phyloP scores from a whole-genome alignment of 192 early-diverging fungal species.

The Podochytrium sp. region DNA sequence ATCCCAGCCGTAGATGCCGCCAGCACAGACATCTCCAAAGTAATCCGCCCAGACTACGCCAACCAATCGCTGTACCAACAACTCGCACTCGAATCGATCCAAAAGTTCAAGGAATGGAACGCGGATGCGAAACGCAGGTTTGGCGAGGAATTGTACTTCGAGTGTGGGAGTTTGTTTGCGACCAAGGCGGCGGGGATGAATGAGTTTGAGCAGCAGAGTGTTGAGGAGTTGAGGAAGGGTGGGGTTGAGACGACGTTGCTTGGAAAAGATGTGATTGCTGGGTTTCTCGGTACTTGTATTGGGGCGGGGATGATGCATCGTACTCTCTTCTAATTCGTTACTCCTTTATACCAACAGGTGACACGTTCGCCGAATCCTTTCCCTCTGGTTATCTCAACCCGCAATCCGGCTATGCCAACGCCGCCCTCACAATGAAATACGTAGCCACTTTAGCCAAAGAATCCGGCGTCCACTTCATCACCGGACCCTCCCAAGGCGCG shows the following conservation, averaged over 20 bases:
- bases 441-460: conserved; percentile 9
- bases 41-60: conserved; percentile 44
- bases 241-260: no score
- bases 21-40: conserved; percentile 46
- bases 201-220: no score
- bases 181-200: conserved; percentile 3
- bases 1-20: conserved; percentile 39
- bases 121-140: conserved; percentile 7
- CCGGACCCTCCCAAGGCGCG: not conserved
- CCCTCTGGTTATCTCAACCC: conserved; percentile 19
- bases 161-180: conserved; percentile 34
- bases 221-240: no score
- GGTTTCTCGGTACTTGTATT: no score
- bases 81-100: conserved; percentile 34
- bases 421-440: conserved; percentile 17
- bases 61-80: conserved; percentile 26
- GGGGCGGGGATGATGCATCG: no score
- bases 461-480: conserved; percentile 16
- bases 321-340: no score
- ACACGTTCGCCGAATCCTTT: not conserved
- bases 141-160: conserved; percentile 27
- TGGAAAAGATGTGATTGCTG: no score
- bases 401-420: conserved; percentile 4
- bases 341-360: no score
- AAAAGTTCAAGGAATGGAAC: conserved; percentile 37